These are phyloP conservation scores for Dimocarpus longan DNA, from an alignment of 345 rosid genomes.

Conservation along the genomic window DNA sequence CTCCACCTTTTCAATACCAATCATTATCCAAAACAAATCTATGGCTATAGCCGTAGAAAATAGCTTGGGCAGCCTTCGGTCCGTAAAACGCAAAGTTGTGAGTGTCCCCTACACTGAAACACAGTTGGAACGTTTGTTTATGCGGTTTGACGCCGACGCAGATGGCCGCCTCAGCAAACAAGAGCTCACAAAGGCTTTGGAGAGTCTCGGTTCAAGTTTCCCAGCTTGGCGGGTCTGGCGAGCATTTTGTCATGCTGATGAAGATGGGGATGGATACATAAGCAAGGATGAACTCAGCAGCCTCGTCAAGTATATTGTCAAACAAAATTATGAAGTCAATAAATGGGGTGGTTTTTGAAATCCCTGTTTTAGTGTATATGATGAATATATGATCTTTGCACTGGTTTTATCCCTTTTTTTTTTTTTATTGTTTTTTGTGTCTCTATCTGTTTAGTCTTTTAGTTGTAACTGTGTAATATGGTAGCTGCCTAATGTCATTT, in stretches of 20 bases:
- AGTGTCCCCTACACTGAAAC: background rate
- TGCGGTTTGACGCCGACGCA: constrained; percentile 9
- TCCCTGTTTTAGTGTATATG: background rate
- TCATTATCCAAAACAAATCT: background rate
- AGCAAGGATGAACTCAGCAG: constrained; percentile 7
- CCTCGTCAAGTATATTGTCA: constrained; percentile 1
- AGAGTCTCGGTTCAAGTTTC: background rate
- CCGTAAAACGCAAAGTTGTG: background rate
- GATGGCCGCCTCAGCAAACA: constrained; percentile 22
- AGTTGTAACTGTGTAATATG: too few species aligned
- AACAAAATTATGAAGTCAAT: background rate
- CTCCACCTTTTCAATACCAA: background rate
- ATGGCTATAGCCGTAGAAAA: background rate
- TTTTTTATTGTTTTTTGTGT: too few species aligned
- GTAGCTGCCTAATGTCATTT: background rate
- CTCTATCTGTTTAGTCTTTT: too few species aligned
- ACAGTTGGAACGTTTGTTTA: background rate
- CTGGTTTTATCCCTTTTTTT: too few species aligned
- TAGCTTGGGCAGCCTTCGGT: background rate
- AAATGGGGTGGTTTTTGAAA: background rate
- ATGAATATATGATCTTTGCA: background rate
- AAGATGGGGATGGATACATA: constrained; percentile 25
- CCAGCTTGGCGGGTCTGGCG: background rate
- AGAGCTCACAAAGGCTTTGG: constrained; percentile 9
- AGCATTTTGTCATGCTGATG: constrained; percentile 17